A percentile compares a stretch with the other conserved stretches of the same genome.
phyloP scores from a whole-genome alignment of 2,329 filamentous ascomycete species.

The Clarireedia paspali region DNA sequence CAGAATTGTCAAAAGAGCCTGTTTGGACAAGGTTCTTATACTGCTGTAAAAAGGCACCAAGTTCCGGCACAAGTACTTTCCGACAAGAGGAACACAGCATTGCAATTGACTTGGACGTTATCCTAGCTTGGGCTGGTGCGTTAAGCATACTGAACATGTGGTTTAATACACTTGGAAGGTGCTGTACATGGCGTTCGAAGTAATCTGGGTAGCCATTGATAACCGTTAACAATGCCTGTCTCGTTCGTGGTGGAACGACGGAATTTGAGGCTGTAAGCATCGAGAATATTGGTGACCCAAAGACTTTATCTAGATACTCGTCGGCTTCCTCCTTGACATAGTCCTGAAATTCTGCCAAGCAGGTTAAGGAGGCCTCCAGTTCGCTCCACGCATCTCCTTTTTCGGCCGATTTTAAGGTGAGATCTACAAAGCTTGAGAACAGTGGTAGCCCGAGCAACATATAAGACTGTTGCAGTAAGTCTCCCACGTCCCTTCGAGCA shows the following conservation, averaged over 20 bases:
- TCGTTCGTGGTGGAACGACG: conserved; percentile 52
- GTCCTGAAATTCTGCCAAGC: conserved; percentile 60
- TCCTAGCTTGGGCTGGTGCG: conserved; percentile 52
- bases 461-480: conserved; percentile 67
- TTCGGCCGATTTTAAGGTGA: conserved; percentile 42
- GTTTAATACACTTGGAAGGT: conserved; percentile 62
- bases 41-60: conserved; percentile 61
- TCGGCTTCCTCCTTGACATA: conserved; percentile 53
- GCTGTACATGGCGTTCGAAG: conserved; percentile 61
- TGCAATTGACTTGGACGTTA: conserved; percentile 67
- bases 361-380: conserved; percentile 54
- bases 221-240: conserved; percentile 60
- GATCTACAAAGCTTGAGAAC: conserved; percentile 47
- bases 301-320: conserved; percentile 50
- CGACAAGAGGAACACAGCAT: conserved; percentile 71
- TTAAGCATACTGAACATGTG: conserved; percentile 66
- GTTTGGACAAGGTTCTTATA: conserved; percentile 57
- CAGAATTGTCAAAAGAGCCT: conserved; percentile 56
- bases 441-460: conserved; percentile 49
- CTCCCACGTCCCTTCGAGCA: conserved; percentile 70
- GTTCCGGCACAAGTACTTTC: conserved; percentile 57
- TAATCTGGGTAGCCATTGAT: conserved; percentile 70
- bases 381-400: conserved; percentile 44
- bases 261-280: conserved; percentile 43
- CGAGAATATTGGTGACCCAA: conserved; percentile 50